Evolutionary conservation across 805 yeast genomes (phyloP).

Genomic region (Suhomyces sp.): DNA sequence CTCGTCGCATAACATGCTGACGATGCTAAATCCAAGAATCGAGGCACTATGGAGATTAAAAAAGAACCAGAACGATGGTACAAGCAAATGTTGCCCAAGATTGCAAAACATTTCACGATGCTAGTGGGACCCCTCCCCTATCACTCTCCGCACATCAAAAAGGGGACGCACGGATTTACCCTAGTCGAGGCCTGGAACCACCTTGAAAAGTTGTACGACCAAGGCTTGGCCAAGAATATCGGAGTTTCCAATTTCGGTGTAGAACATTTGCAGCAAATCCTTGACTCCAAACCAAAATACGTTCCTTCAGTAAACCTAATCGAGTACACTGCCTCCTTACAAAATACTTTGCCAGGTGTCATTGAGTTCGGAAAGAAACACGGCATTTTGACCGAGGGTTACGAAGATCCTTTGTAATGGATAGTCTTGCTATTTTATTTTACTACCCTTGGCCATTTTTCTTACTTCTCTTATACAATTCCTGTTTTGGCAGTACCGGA

Average conservation of each 20-base stretch:
- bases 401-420: too few relatives aligned
- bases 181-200: slow-evolving; percentile 47
- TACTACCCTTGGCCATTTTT: too few relatives aligned
- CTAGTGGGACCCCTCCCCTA: too few relatives aligned
- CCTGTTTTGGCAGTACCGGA: too few relatives aligned
- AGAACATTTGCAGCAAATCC: slow-evolving; percentile 42
- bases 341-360: slow-evolving; percentile 32
- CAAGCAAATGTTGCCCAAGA: too few relatives aligned
- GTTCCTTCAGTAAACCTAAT: slow-evolving; percentile 29
- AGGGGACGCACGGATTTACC: slow-evolving; percentile 33
- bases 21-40: too few relatives aligned
- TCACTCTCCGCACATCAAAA: slow-evolving; percentile 42
- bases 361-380: slow-evolving; percentile 24
- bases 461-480: too few relatives aligned
- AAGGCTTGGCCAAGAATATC: slow-evolving; percentile 56
- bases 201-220: slow-evolving; percentile 46
- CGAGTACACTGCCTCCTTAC: slow-evolving; percentile 30
- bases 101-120: too few relatives aligned
- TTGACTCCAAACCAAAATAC: slow-evolving; percentile 26
- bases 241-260: slow-evolving; percentile 61
- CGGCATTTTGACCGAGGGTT: slow-evolving; percentile 25
- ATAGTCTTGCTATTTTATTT: too few relatives aligned
- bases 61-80: too few relatives aligned
- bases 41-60: too few relatives aligned
- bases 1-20: too few relatives aligned